Evolutionary conservation across 768 basidiomycete genomes (phyloP), one percentile per base, ranked within the genome.

Genomic region (Megacollybia marginata): DNA sequence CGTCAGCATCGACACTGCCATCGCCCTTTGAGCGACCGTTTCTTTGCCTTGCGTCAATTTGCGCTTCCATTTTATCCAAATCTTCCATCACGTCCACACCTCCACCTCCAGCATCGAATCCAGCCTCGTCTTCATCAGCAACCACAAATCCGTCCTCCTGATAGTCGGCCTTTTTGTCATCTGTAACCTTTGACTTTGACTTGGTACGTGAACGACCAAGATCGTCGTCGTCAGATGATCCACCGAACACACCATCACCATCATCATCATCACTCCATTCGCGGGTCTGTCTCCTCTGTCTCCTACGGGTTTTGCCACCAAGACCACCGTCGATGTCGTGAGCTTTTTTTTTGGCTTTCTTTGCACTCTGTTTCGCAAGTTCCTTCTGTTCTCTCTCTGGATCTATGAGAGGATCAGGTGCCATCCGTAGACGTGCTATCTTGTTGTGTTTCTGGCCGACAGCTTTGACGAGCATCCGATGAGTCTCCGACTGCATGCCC

Each of bases 401-500:
- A 59, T 90, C 88, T 62, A 75, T 74, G 19, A 76, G 79, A 4
- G 85, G 85, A 38, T 88, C 88, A n/a, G 84, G 80, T 1, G 82
- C 85, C 74, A 91, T 83, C 54, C 83, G 82, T 54, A 90, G 73
- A 47, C 85, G 79, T 5, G 89, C 84, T 18, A 86, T 78, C 61
- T 88, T 88, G 65, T 74, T 85, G 66, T 93, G 86, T 64, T 86
- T 85, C 60, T 92, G 87, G 32, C 85, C 87, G 8, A 92, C 88
- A 35, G 88, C 83, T 34, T 85, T 82, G 7, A 92, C 92, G 35
- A 94, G 75, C 80, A 90, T 85, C 46, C 87, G 80, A 64, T 95
- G 92, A 12, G 89, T 89, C 65, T 88, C 85, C 5, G 86, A 88
- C 61, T 92, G 85, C 85, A 93, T 92, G 51, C 88, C 86, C 4